Evolutionary conservation across 768 basidiomycete genomes (phyloP).

Genomic region (Gyrodon lividus): DNA sequence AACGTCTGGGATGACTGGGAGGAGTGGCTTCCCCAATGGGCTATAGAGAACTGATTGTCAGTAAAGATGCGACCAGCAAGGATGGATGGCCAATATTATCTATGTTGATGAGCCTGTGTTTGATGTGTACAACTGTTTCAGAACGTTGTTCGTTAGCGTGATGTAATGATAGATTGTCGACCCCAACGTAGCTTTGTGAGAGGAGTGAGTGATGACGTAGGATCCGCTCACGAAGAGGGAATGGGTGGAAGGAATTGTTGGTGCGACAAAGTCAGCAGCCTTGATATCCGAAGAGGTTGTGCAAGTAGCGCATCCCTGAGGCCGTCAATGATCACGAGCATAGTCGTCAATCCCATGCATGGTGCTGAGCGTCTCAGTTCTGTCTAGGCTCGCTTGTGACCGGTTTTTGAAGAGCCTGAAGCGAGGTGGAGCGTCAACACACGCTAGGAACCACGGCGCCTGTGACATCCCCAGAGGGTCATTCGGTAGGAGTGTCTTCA

Average conservation of each 20-base stretch:
- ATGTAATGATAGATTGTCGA: not conserved
- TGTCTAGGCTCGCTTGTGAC: not conserved
- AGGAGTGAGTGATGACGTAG: no score
- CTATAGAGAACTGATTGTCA: slow-evolving; percentile 30
- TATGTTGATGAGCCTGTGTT: not conserved
- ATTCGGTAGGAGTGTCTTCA: not conserved
- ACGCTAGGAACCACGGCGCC: not conserved
- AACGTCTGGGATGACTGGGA: slow-evolving; percentile 46
- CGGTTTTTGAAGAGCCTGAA: not conserved
- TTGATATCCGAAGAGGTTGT: not conserved
- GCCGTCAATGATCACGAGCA: no score
- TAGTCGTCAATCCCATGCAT: no score
- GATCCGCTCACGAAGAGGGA: not conserved
- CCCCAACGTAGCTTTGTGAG: not conserved
- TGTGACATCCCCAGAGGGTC: not conserved
- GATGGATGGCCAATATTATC: not conserved
- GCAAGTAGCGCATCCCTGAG: not conserved
- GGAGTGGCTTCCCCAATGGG: slow-evolving; percentile 51
- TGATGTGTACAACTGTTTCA: not conserved
- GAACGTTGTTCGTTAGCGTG: not conserved
- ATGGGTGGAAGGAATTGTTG: not conserved
- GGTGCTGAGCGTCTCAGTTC: not conserved
- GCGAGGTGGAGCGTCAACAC: not conserved
- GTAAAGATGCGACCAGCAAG: not conserved
- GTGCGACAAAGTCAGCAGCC: not conserved